These are phyloP conservation scores for Cardiospermum halicacabum DNA, from an alignment of 345 rosid genomes.

Conservation along the genomic window DNA sequence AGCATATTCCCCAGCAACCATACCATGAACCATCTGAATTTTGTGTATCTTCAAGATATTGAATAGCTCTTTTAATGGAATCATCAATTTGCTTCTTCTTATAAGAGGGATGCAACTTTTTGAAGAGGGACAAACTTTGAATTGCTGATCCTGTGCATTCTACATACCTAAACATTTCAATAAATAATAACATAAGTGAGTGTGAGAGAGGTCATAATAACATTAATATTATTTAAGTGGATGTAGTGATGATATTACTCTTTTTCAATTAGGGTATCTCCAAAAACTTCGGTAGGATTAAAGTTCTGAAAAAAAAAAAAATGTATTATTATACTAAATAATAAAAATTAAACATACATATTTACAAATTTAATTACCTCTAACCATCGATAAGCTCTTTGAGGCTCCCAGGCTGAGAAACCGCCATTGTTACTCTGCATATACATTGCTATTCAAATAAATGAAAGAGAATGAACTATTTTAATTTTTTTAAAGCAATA, in stretches of 20 bases:
- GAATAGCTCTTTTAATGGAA: conserved; percentile 20
- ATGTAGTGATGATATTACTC: conserved; percentile 30
- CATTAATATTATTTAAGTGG: background rate
- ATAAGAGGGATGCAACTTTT: conserved; percentile 36
- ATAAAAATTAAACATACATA: background rate
- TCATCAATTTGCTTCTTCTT: conserved; percentile 32
- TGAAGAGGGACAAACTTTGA: conserved; percentile 37
- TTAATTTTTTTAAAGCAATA: background rate
- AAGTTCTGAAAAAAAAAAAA: conserved; percentile 23
- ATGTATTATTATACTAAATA: background rate
- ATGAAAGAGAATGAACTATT: background rate
- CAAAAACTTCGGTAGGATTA: conserved; percentile 51
- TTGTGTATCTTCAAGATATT: conserved; percentile 38
- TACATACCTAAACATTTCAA: conserved; percentile 34
- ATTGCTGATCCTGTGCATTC: conserved; percentile 51
- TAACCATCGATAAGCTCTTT: conserved; percentile 40
- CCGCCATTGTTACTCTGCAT: conserved; percentile 46
- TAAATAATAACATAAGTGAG: background rate
- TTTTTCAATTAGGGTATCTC: conserved; percentile 41
- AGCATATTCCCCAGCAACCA: conserved; percentile 60
- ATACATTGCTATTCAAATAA: background rate
- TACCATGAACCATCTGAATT: conserved; percentile 52
- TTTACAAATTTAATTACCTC: conserved; percentile 27
- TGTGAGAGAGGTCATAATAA: background rate
- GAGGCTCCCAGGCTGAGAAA: conserved; percentile 41